phyloP scores from a whole-genome alignment of 2,329 filamentous ascomycete species.

The Didymellaceae sp. region DNA sequence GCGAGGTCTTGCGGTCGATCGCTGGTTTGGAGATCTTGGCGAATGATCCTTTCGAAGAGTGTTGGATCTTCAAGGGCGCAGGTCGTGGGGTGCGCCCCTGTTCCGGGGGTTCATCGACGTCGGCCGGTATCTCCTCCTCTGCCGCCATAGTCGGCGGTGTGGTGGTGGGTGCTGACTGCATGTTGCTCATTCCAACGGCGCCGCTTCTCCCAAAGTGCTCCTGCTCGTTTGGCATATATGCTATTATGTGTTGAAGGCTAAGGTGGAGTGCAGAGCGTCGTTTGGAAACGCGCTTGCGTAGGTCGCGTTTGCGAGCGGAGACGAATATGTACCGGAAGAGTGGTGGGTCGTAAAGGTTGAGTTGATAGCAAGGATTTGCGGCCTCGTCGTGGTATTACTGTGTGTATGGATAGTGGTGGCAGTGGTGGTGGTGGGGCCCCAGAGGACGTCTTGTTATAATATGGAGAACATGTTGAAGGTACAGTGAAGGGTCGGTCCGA shows the following conservation, averaged over 20 bases:
- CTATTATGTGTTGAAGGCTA: constrained; percentile 1
- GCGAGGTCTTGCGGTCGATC: constrained; percentile 71
- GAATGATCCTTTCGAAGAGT: constrained; percentile 52
- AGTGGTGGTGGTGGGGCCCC: constrained; percentile 41
- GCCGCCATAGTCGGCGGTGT: constrained; percentile 31
- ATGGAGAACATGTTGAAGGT: constrained; percentile 43
- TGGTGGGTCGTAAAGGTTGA: constrained; percentile 16
- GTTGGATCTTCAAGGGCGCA: constrained; percentile 44
- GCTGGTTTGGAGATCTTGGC: constrained; percentile 55
- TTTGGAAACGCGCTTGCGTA: not conserved
- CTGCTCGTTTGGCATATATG: constrained; percentile 45
- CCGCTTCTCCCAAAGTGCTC: constrained; percentile 33
- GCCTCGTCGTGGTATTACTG: constrained; percentile 14
- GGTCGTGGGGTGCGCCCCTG: constrained; percentile 59
- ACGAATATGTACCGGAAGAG: constrained; percentile 8
- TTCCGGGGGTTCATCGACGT: constrained; percentile 91
- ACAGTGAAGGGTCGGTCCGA: constrained; percentile 36
- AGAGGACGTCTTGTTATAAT: constrained; percentile 48
- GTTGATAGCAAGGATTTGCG: constrained; percentile 10
- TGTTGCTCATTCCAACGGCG: constrained; percentile 19
- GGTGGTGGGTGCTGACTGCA: constrained; percentile 43
- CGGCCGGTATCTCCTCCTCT: constrained; percentile 72
- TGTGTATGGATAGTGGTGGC: constrained; percentile 14
- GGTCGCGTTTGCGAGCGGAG: constrained; percentile 1
- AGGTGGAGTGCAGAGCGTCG: not conserved